Base-by-base conservation (phyloP, 2,329 filamentous ascomycete genomes). In the Claviceps digitariae region DNA sequence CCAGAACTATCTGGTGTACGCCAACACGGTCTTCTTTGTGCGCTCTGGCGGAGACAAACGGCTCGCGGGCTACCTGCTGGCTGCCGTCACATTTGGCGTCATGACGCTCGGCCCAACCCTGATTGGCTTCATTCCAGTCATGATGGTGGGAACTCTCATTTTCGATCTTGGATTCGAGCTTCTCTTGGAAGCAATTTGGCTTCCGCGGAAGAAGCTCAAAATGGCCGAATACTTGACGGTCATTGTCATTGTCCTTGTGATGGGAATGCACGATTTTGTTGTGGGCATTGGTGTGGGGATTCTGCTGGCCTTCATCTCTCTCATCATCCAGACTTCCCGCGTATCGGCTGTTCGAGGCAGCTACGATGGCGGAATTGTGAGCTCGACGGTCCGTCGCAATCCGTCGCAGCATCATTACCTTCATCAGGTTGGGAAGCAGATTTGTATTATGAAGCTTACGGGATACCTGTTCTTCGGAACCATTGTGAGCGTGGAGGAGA, bases 401-500 rank as follows among this genome's bases (percentile, higher is more conserved):
- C 87, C 88, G 0, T 83, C 90, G 3, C 93, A 98, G 61, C 84
- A 90, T 56, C 82, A 86, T 55, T 98, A 93, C 63, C 74, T 98
- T 4, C 83, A 84, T 56, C 79, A 91, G 58, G 90, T 93, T 17
- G 90, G 91, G 3, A 79, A 81, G 34, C 93, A 98, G 65, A 93
- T 94, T 36, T 86, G 87, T 55, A 83, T 97, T 50, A 86, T 95
- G 62, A 97, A 97, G 67, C 77, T 98, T 17, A 85, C 87, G 0
- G 91, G 93, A 0, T 97, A 91, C 63, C 79, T 98, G n/a, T 98
- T 98, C 74, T 98, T 98, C 60, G 93, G 93, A 17, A 97, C 90
- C 2, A 95, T 98, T 58, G 91, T 96, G 52, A 89, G 88, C 48
- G 91, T 98, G 0, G 93, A 98, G 67, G 86, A 88, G 57, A 86